These are phyloP conservation scores for Epichloe brachyelytri DNA, from an alignment of 2,329 filamentous ascomycete genomes.

Conservation along the genomic window DNA sequence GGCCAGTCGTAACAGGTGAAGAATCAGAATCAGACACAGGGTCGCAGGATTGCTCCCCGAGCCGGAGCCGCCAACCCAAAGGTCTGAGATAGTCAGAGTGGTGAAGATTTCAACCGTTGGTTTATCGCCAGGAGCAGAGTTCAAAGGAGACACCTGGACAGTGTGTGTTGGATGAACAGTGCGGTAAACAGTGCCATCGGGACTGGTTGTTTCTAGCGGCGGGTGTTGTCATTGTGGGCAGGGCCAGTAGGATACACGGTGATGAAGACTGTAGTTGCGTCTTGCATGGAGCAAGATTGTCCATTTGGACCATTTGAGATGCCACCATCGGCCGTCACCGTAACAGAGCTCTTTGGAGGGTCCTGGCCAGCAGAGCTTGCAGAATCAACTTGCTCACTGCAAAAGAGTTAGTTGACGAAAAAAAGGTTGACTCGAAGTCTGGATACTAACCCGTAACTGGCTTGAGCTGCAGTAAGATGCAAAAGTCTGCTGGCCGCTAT, in stretches of 20 bases:
- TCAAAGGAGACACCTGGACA: constrained; percentile 13
- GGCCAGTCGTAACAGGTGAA: constrained; percentile 7
- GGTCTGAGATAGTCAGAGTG: constrained; percentile 21
- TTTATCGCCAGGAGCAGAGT: constrained; percentile 6
- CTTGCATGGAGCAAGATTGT: constrained; percentile 26
- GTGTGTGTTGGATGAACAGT: constrained; percentile 15
- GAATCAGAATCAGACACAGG: background rate
- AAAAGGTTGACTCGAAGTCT: background rate
- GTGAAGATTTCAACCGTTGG: constrained; percentile 19
- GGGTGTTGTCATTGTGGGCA: constrained; percentile 6
- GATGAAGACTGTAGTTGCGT: constrained; percentile 34
- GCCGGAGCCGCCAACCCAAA: constrained; percentile 16
- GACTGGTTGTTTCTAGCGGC: constrained; percentile 6
- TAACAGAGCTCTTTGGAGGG: constrained; percentile 3
- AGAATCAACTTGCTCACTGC: constrained; percentile 8
- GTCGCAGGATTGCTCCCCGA: constrained; percentile 4
- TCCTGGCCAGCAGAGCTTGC: constrained; percentile 5
- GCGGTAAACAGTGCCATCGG: constrained; percentile 10
- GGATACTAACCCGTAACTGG: constrained; percentile 20
- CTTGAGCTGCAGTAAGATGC: constrained; percentile 18
- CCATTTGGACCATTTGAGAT: constrained; percentile 3
- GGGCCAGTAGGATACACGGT: constrained; percentile 27
- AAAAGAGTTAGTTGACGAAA: background rate
- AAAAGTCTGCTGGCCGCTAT: constrained; percentile 23
- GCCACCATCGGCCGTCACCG: constrained; percentile 3